Evolutionary conservation across 2,329 filamentous ascomycete species (phyloP).

Genomic region (Ascosphaera pollenicola): DNA sequence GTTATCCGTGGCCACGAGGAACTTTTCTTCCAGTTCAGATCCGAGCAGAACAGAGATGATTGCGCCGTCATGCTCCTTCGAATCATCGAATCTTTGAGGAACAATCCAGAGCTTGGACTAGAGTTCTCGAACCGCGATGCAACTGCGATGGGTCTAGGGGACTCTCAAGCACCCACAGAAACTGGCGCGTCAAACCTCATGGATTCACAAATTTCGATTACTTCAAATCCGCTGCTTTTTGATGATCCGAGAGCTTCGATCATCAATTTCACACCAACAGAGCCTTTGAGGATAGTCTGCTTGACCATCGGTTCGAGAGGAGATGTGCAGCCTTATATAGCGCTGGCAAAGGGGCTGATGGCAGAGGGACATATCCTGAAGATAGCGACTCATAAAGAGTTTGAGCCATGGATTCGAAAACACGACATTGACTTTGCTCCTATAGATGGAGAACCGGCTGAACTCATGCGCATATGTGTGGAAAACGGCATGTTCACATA

Average conservation of each 20-base stretch:
- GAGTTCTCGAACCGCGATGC: conserved; percentile 46
- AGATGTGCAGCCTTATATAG: conserved; percentile 95
- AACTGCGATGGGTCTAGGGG: conserved; percentile 53
- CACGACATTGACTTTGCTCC: conserved; percentile 85
- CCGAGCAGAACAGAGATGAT: conserved; percentile 61
- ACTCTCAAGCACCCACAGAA: conserved; percentile 59
- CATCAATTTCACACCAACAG: conserved; percentile 68
- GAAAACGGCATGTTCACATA: conserved; percentile 95
- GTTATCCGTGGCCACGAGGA: conserved; percentile 89
- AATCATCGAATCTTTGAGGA: conserved; percentile 35
- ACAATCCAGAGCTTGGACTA: conserved; percentile 36
- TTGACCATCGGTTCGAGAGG: conserved; percentile 89
- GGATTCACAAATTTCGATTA: conserved; percentile 10
- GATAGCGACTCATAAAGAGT: conserved; percentile 85
- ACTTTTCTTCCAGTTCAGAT: conserved; percentile 82
- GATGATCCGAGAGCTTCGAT: conserved; percentile 78
- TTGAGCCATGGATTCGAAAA: conserved; percentile 69
- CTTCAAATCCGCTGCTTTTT: conserved; percentile 44
- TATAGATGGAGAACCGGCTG: conserved; percentile 75
- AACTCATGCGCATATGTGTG: conserved; percentile 89
- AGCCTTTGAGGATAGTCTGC: conserved; percentile 67
- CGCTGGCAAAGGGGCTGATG: conserved; percentile 72
- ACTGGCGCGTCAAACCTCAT: conserved; percentile 33
- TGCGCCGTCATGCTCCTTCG: conserved; percentile 64
- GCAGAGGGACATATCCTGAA: conserved; percentile 68